phyloP scores from a whole-genome alignment of 208 protist genomes.

The Crithidia sp. region DNA sequence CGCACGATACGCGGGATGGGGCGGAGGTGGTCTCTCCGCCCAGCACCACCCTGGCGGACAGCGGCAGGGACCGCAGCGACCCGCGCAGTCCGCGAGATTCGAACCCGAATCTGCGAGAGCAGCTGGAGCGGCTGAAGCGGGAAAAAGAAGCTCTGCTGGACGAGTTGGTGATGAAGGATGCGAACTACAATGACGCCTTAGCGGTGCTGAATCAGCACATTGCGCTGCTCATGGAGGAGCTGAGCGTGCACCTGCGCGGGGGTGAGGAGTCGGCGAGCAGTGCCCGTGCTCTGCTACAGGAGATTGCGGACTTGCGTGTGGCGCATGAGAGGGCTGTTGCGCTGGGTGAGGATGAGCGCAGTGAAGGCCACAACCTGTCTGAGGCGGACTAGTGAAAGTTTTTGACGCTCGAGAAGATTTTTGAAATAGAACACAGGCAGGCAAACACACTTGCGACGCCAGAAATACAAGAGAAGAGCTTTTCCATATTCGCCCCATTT shows the following conservation, averaged over 20 bases:
- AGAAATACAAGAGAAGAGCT: neutral
- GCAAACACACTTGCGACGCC: neutral
- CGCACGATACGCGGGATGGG: neutral
- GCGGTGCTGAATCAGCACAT: slow-evolving; percentile 51
- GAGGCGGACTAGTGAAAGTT: neutral
- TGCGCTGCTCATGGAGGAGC: slow-evolving; percentile 53
- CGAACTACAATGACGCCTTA: slow-evolving; percentile 45
- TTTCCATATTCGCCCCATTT: too few relatives aligned
- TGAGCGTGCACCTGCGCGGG: slow-evolving; percentile 47
- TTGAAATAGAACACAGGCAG: neutral
- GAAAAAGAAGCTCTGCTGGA: slow-evolving; percentile 63
- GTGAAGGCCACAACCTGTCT: neutral
- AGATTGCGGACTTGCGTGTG: slow-evolving; percentile 51
- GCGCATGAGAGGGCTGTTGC: slow-evolving; percentile 7
- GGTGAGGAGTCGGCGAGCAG: slow-evolving; percentile 51
- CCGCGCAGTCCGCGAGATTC: slow-evolving; percentile 2
- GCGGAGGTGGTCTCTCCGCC: neutral
- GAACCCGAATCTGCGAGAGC: slow-evolving; percentile 36
- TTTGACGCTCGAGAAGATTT: too few relatives aligned
- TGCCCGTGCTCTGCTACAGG: slow-evolving; percentile 43
- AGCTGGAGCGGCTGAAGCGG: slow-evolving; percentile 62
- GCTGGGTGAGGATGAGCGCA: neutral
- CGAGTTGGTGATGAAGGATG: slow-evolving; percentile 47
- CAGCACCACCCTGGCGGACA: neutral
- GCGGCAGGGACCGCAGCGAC: neutral